A percentile compares a stretch with the other conserved stretches of the same genome.
These are phyloP conservation scores for Amaranthus hypochondriacus DNA, from an alignment of 148 eudicot genomes.

Conservation along the genomic window DNA sequence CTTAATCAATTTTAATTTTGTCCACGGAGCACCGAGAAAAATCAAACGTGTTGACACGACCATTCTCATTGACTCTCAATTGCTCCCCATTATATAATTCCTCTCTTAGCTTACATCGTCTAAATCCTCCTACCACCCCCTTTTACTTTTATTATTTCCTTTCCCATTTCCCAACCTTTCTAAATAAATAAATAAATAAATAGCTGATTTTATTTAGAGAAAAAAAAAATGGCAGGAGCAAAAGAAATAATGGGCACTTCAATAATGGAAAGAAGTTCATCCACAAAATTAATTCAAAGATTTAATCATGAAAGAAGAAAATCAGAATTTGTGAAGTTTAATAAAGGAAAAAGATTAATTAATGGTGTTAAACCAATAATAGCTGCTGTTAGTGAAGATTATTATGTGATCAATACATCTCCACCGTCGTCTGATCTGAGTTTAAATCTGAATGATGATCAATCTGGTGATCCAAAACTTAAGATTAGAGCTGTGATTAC, in stretches of 20 bases:
- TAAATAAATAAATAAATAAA: too few relatives aligned
- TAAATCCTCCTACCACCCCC: too few relatives aligned
- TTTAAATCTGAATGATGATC: neutral
- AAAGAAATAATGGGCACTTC: conserved; percentile 42
- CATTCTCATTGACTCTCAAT: neutral
- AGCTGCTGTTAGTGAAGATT: conserved; percentile 68
- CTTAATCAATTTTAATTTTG: too few relatives aligned
- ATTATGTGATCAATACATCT: conserved; percentile 24
- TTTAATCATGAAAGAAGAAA: neutral
- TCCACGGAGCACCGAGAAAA: neutral
- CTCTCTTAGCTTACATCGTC: neutral
- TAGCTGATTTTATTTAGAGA: too few relatives aligned
- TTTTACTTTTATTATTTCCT: too few relatives aligned
- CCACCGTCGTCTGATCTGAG: conserved; percentile 18
- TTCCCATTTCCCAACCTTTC: too few relatives aligned
- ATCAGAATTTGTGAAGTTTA: conserved; percentile 1
- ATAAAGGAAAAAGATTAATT: conserved; percentile 6
- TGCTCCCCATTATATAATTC: conserved; percentile 6
- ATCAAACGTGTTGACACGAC: conserved; percentile 33
- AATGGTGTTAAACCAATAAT: conserved; percentile 14
- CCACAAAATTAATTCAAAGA: conserved; percentile 22
- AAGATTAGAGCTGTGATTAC: conserved; percentile 80
- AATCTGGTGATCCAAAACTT: conserved; percentile 37
- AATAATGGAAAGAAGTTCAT: conserved; percentile 26
- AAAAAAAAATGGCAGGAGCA: conserved; percentile 28